Percentiles rank a stretch among this genome's conserved stretches.
These are phyloP conservation scores for Musa itinerans DNA, from an alignment of 176 grass and related monocot genomes.

Conservation along the genomic window DNA sequence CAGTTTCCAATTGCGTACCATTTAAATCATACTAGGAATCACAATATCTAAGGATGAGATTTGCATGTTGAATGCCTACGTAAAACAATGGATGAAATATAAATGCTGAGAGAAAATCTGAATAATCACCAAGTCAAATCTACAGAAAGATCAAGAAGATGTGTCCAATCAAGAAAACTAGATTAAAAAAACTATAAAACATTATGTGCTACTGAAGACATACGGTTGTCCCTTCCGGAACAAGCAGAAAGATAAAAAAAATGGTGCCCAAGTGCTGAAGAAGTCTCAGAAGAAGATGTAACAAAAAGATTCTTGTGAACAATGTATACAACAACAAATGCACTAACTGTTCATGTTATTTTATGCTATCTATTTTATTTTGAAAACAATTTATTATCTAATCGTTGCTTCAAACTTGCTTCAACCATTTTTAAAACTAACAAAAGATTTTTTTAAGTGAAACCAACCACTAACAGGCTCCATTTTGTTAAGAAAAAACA, in stretches of 20 bases:
- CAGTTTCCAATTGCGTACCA: too few relatives aligned
- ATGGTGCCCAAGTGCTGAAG: neutral
- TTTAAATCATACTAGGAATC: too few relatives aligned
- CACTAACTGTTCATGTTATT: too few relatives aligned
- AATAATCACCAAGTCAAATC: neutral
- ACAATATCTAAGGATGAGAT: neutral
- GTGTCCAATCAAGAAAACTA: neutral
- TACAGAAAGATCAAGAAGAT: neutral
- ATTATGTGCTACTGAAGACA: neutral
- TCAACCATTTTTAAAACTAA: too few relatives aligned
- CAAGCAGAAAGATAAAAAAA: neutral
- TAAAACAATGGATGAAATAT: neutral
- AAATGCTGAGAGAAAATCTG: neutral
- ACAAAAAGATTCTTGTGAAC: neutral
- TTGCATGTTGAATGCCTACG: neutral
- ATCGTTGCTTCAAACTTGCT: too few relatives aligned
- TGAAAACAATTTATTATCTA: too few relatives aligned
- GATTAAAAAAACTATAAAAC: neutral
- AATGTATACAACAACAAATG: neutral
- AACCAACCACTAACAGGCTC: neutral
- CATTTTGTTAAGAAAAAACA: neutral
- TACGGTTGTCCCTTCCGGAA: neutral
- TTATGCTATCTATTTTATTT: too few relatives aligned
- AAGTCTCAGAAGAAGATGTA: neutral
- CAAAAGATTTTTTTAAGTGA: neutral